Evolutionary conservation across 2,329 filamentous ascomycete genomes (phyloP).

Genomic region (Pseudopithomyces chartarum): DNA sequence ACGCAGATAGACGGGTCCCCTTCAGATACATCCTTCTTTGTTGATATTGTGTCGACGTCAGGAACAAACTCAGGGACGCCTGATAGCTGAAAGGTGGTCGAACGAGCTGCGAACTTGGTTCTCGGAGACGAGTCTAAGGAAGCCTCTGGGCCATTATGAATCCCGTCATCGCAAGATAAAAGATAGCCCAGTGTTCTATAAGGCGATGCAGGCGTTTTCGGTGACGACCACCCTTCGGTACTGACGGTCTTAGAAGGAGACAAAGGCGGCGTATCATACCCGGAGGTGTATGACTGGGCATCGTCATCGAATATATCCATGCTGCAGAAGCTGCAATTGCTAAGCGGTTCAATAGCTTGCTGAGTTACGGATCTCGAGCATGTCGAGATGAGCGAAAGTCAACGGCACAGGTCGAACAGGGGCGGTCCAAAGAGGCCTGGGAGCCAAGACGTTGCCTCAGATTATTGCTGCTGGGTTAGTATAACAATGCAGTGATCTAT

Average conservation of each 20-base stretch:
- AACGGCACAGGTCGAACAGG: conserved; percentile 12
- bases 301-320: conserved; percentile 33
- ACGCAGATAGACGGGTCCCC: conserved; percentile 10
- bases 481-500: conserved; percentile 28
- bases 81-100: conserved; percentile 21
- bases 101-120: conserved; percentile 16
- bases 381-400: conserved; percentile 29
- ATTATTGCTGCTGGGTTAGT: conserved; percentile 42
- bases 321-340: conserved; percentile 12
- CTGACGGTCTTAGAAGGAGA: conserved; percentile 42
- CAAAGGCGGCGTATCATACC: conserved; percentile 37
- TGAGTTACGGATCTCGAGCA: conserved; percentile 21
- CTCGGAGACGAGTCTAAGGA: conserved; percentile 34
- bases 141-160: conserved; percentile 14
- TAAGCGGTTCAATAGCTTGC: conserved; percentile 10
- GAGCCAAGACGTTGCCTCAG: conserved; percentile 21
- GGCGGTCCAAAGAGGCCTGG: conserved; percentile 6
- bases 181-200: conserved; percentile 35
- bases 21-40: conserved; percentile 17
- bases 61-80: conserved; percentile 15
- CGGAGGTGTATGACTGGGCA: conserved; percentile 14
- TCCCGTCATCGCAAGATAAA: conserved; percentile 22
- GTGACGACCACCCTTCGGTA: conserved; percentile 37
- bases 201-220: conserved; percentile 37
- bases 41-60: conserved; percentile 4